Evolutionary conservation across 177 flowering plant species (phyloP).

Genomic region (Telopea speciosissima): DNA sequence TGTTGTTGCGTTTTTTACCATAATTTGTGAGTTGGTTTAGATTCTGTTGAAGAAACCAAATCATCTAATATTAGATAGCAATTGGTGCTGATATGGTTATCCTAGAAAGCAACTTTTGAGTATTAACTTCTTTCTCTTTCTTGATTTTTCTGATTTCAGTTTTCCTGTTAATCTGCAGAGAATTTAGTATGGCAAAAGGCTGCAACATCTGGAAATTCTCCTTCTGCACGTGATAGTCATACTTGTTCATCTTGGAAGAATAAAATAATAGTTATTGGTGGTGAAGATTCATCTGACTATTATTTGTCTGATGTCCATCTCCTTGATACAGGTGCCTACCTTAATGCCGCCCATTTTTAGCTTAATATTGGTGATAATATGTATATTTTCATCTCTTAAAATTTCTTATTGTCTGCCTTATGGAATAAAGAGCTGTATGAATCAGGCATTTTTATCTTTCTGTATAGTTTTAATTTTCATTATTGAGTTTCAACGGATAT

Average conservation of each 20-base stretch:
- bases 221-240: conserved; percentile 92
- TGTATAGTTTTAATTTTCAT: not conserved
- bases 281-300: conserved; percentile 82
- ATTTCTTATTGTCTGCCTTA: not conserved
- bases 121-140: not conserved
- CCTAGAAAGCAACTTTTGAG: not conserved
- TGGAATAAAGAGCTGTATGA: not conserved
- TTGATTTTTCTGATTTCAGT: not conserved
- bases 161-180: conserved; percentile 40
- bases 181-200: conserved; percentile 77
- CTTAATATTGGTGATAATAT: not conserved
- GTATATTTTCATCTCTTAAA: not conserved
- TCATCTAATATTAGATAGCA: not conserved
- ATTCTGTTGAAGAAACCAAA: not conserved
- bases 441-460: not conserved
- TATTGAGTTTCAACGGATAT: conserved; percentile 38
- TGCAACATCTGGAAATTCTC: conserved; percentile 66
- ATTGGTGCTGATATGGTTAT: not conserved
- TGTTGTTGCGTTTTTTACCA: no score
- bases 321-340: conserved; percentile 74
- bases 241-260: conserved; percentile 90
- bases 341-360: conserved; percentile 1
- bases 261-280: conserved; percentile 80
- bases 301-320: conserved; percentile 88
- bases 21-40: not conserved